phyloP scores from a whole-genome alignment of 306 rosid genomes.

The Amphicarpaea edgeworthii region DNA sequence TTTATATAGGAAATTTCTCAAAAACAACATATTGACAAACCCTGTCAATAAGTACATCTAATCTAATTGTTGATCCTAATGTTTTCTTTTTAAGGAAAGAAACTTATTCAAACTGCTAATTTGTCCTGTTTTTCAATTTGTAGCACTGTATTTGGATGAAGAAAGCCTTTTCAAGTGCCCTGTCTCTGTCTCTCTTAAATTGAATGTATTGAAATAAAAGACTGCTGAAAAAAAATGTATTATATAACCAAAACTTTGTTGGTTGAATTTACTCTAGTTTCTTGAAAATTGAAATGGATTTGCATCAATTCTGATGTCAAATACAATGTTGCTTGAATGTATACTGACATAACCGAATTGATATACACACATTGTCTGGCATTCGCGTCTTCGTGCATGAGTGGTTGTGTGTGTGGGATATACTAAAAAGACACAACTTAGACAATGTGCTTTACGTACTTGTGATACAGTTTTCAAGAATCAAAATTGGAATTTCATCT shows the following conservation, averaged over 20 bases:
- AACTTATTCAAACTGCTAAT: constrained; percentile 38
- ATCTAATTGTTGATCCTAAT: constrained; percentile 47
- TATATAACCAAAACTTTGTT: constrained; percentile 35
- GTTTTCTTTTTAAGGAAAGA: neutral
- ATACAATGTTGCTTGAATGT: constrained; percentile 9
- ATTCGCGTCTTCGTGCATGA: neutral
- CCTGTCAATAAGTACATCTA: constrained; percentile 49
- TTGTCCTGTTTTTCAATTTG: constrained; percentile 42
- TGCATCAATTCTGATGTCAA: constrained; percentile 28
- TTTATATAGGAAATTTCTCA: constrained; percentile 44
- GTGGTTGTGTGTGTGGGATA: constrained; percentile 10
- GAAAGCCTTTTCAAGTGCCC: constrained; percentile 31
- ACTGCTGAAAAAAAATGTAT: constrained; percentile 35
- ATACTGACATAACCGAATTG: neutral
- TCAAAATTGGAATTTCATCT: no score
- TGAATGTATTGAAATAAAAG: constrained; percentile 39
- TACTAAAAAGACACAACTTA: neutral
- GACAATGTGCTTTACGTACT: neutral
- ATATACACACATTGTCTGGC: constrained; percentile 22
- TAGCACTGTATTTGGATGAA: constrained; percentile 45
- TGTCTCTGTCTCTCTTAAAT: constrained; percentile 19
- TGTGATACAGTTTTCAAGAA: no score
- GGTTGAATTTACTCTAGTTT: constrained; percentile 25
- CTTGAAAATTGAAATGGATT: constrained; percentile 25
- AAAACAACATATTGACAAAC: constrained; percentile 44